Percentiles rank a stretch among this genome's conserved stretches.
Conservation (phyloP, 2,329 filamentous ascomycete species). For the Aspergillus flavus region DNA sequence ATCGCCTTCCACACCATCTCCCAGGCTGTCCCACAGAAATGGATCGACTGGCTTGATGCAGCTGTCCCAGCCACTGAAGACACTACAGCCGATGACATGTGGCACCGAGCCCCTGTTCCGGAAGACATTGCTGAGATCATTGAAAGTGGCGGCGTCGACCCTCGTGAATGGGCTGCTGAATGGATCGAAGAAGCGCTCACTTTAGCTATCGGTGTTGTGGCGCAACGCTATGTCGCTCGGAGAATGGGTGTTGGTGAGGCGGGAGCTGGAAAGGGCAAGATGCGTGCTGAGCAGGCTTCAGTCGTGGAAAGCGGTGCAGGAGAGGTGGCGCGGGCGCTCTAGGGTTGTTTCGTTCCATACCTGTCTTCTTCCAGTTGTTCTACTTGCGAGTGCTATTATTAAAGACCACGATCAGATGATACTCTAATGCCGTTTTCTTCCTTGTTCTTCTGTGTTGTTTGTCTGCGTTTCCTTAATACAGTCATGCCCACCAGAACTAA, state of each 20-base stretch:
- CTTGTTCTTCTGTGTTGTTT: background rate
- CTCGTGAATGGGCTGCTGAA: constrained; percentile 94
- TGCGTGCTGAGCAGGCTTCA: constrained; percentile 55
- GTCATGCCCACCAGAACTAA: constrained; percentile 3
- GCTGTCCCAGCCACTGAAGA: constrained; percentile 48
- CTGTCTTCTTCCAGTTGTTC: constrained; percentile 13
- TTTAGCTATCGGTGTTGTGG: constrained; percentile 79
- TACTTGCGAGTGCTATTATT: background rate
- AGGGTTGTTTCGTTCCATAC: constrained; percentile 14
- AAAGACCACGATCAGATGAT: constrained; percentile 16
- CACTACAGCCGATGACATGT: constrained; percentile 42
- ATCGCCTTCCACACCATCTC: constrained; percentile 84
- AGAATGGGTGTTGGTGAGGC: constrained; percentile 95
- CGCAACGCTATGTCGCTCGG: constrained; percentile 90
- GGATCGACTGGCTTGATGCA: constrained; percentile 90
- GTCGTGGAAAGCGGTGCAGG: constrained; percentile 61
- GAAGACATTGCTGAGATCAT: constrained; percentile 88
- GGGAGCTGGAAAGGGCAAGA: constrained; percentile 60
- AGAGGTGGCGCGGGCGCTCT: constrained; percentile 61
- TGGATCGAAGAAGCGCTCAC: constrained; percentile 90
- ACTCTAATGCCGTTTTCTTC: constrained; percentile 7
- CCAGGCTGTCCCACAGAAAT: constrained; percentile 79
- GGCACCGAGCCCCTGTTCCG: constrained; percentile 55
- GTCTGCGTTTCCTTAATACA: background rate
- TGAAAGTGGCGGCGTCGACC: constrained; percentile 73